These are phyloP conservation scores for Ceratocystiopsis sp. DNA, from an alignment of 2,329 filamentous ascomycete species.

Conservation along the genomic window DNA sequence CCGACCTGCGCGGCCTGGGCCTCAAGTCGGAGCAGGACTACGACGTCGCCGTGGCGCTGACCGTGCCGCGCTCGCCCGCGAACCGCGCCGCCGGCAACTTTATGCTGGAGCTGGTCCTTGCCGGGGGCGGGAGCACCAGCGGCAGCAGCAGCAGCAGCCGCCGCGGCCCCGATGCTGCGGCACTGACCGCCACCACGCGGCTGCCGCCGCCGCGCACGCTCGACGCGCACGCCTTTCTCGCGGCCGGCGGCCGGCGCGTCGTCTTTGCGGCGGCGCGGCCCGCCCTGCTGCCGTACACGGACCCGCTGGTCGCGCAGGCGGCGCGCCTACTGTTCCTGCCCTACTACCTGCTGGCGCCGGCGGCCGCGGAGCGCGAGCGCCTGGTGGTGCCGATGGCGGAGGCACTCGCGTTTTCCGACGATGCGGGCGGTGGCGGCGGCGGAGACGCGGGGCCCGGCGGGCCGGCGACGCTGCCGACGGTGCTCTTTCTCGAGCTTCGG, in stretches of 20 bases:
- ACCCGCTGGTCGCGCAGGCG: constrained; percentile 46
- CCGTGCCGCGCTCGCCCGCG: constrained; percentile 57
- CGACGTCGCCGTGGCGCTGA: constrained; percentile 60
- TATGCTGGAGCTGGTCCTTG: constrained; percentile 70
- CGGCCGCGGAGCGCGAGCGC: constrained; percentile 41
- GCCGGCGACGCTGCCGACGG: constrained; percentile 23
- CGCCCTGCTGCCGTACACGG: constrained; percentile 64
- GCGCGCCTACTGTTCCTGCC: constrained; percentile 46
- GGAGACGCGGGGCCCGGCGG: constrained; percentile 14
- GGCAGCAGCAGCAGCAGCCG: neutral
- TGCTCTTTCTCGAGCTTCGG: constrained; percentile 47
- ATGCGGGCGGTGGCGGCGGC: too few relatives aligned
- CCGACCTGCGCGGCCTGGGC: constrained; percentile 27
- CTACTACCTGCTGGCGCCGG: constrained; percentile 51
- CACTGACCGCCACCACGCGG: constrained; percentile 15
- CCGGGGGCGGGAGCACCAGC: constrained; percentile 23
- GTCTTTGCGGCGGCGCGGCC: constrained; percentile 53
- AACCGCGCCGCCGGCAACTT: constrained; percentile 79
- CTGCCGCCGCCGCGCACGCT: constrained; percentile 11
- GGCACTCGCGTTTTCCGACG: constrained; percentile 39
- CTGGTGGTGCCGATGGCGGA: constrained; percentile 60
- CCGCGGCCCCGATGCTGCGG: neutral
- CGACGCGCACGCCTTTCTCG: constrained; percentile 17
- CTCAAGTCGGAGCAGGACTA: constrained; percentile 63
- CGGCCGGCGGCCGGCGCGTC: constrained; percentile 19